Conservation (phyloP, 2,329 filamentous ascomycete species). For the Colletotrichum sp. region DNA sequence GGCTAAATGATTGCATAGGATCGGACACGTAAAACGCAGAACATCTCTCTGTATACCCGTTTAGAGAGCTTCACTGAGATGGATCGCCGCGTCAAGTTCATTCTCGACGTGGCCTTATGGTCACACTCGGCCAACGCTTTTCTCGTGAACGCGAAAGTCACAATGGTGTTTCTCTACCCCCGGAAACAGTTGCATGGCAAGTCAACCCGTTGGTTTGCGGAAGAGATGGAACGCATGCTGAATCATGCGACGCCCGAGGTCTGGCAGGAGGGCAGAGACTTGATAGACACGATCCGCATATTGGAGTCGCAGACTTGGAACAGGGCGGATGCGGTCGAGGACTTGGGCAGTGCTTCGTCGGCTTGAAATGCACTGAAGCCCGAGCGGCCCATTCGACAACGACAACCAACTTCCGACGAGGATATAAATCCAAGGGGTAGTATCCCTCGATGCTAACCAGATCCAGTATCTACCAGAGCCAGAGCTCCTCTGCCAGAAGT, state of each 20-base stretch:
- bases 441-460: neutral
- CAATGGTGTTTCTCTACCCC: neutral
- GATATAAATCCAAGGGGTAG: neutral
- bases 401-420: neutral
- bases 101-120: neutral
- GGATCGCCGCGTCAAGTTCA: neutral
- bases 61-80: neutral
- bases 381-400: neutral
- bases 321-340: constrained; percentile 72
- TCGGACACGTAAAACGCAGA: neutral
- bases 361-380: neutral
- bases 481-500: neutral
- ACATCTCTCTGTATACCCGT: neutral
- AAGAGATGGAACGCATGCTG: constrained; percentile 2
- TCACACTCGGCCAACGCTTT: neutral
- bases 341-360: constrained; percentile 54
- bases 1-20: neutral
- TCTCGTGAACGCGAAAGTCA: neutral
- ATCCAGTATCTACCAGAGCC: neutral
- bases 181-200: neutral
- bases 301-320: constrained; percentile 81
- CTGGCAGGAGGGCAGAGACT: neutral
- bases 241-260: neutral
- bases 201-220: neutral
- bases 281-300: constrained; percentile 45